These are phyloP conservation scores for Delonix regia DNA, from an alignment of 306 rosid genomes.

Conservation along the genomic window DNA sequence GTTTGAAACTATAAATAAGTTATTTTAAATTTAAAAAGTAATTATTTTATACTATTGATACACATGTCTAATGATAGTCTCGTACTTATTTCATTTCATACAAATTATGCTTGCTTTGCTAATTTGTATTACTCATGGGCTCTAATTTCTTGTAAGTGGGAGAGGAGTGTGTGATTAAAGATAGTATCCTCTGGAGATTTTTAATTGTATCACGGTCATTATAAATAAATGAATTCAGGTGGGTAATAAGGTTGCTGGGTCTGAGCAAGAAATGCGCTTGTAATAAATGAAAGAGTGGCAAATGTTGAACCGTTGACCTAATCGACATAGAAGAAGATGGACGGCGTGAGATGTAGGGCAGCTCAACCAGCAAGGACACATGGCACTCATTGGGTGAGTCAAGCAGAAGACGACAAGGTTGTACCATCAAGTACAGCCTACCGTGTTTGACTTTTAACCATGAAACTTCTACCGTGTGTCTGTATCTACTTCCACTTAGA, in stretches of 20 bases:
- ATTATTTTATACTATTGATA: too few relatives aligned
- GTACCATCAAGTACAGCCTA: slow-evolving; percentile 59
- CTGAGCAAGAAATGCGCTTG: not conserved
- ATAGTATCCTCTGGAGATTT: too few relatives aligned
- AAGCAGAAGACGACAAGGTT: not conserved
- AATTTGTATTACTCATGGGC: too few relatives aligned
- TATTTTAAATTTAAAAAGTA: too few relatives aligned
- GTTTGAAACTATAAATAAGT: too few relatives aligned
- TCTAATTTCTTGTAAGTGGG: too few relatives aligned
- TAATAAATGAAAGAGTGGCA: slow-evolving; percentile 38
- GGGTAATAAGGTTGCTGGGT: not conserved
- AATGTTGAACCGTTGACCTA: slow-evolving; percentile 8
- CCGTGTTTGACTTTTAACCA: slow-evolving; percentile 37
- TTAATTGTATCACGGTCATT: too few relatives aligned
- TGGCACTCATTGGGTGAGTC: not conserved
- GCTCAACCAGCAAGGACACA: not conserved
- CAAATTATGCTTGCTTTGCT: too few relatives aligned
- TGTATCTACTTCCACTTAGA: not conserved
- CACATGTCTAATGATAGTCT: too few relatives aligned
- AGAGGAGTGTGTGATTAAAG: too few relatives aligned
- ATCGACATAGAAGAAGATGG: not conserved
- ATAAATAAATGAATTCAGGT: not conserved
- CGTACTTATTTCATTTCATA: too few relatives aligned
- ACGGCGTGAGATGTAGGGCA: slow-evolving; percentile 30
- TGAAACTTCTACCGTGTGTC: not conserved